phyloP scores from a whole-genome alignment of 495 filamentous ascomycete species.

The Hypoxylon subgilvum region DNA sequence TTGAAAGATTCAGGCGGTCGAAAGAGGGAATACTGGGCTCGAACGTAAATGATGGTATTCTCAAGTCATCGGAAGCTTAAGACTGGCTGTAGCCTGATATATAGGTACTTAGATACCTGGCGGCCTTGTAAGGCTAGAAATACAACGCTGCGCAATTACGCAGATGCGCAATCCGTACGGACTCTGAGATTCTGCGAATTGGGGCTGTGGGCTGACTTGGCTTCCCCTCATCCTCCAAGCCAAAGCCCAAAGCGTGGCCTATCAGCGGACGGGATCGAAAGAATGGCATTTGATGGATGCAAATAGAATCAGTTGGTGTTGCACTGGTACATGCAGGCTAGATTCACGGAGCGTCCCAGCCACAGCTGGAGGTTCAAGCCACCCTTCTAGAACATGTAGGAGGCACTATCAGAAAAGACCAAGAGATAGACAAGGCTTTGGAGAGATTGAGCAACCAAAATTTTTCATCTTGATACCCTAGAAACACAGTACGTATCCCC shows the following conservation, averaged over 20 bases:
- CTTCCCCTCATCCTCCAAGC: constrained; percentile 14
- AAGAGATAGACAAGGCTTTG: no score
- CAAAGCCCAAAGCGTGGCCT: background rate
- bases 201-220: background rate
- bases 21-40: no score
- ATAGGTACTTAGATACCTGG: background rate
- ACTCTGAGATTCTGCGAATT: background rate
- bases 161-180: constrained; percentile 25
- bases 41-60: no score
- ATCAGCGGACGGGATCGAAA: background rate
- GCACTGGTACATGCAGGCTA: no score
- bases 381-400: no score
- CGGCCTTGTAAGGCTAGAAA: background rate
- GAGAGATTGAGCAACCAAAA: no score
- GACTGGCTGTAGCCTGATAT: background rate
- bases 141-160: constrained; percentile 19
- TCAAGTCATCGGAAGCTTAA: background rate
- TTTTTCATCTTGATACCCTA: background rate
- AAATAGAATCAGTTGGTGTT: constrained; percentile 1
- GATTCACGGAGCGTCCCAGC: no score
- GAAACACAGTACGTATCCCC: background rate
- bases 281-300: background rate
- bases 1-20: no score
- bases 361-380: no score
- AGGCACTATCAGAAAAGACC: no score